These are phyloP conservation scores for Emmonsia crescens DNA, from an alignment of 2,329 filamentous ascomycete genomes.

Conservation along the genomic window DNA sequence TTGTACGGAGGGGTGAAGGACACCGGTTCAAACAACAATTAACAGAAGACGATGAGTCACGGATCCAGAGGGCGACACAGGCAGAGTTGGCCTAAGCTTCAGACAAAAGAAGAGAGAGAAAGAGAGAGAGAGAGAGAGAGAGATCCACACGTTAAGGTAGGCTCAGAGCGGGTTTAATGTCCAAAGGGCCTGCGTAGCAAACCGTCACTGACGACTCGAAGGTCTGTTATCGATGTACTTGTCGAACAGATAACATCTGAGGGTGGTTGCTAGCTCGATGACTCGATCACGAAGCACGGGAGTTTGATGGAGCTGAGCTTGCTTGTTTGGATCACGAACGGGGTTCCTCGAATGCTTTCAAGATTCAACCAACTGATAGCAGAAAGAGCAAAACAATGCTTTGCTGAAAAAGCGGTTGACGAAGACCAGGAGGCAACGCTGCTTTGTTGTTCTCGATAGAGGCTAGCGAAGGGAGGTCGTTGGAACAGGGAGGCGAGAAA, in stretches of 20 bases:
- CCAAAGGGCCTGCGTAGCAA: conserved; percentile 2
- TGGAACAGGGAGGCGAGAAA: neutral
- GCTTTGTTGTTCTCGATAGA: neutral
- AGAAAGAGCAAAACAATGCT: neutral
- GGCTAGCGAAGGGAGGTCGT: neutral
- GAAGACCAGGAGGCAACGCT: neutral
- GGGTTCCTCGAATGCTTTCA: neutral
- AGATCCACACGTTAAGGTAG: neutral
- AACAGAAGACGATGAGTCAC: conserved; percentile 6
- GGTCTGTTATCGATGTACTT: conserved; percentile 2
- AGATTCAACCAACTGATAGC: neutral
- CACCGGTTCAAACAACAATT: neutral
- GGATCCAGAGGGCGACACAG: conserved; percentile 5
- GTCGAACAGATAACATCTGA: conserved; percentile 5
- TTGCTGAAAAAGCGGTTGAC: neutral
- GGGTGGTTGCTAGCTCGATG: neutral
- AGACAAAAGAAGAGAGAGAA: neutral
- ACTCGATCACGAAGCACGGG: neutral
- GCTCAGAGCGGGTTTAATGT: neutral
- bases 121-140: too few relatives aligned
- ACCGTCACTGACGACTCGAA: conserved; percentile 7
- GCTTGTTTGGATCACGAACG: neutral
- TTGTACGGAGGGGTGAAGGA: neutral
- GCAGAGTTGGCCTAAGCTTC: neutral
- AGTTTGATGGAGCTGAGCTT: neutral